phyloP scores from a whole-genome alignment of 345 rosid genomes.

The Populus euphratica region DNA sequence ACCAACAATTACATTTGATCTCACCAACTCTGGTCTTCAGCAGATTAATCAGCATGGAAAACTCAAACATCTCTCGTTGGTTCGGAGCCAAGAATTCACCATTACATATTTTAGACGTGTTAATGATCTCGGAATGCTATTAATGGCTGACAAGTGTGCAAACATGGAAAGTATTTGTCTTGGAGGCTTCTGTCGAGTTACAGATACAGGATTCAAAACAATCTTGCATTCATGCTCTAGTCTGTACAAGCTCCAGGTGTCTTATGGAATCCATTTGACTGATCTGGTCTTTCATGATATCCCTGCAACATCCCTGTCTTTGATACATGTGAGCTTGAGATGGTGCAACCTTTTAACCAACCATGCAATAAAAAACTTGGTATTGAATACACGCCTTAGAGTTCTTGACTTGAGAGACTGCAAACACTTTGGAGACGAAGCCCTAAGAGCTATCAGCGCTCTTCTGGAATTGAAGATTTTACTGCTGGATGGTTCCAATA shows the following conservation, averaged over 20 bases:
- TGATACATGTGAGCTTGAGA: conserved; percentile 80
- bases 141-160: conserved; percentile 83
- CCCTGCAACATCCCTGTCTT: conserved; percentile 66
- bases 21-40: conserved; percentile 79
- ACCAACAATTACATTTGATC: conserved; percentile 62
- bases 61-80: conserved; percentile 72
- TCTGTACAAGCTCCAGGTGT: conserved; percentile 68
- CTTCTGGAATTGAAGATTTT: conserved; percentile 53
- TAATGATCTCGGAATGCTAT: conserved; percentile 83
- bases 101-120: conserved; percentile 71
- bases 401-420: conserved; percentile 77
- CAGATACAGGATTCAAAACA: conserved; percentile 81
- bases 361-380: conserved; percentile 59
- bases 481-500: conserved; percentile 60
- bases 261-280: conserved; percentile 69
- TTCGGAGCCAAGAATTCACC: conserved; percentile 75
- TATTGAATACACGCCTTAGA: conserved; percentile 47
- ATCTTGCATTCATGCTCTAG: conserved; percentile 77
- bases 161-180: conserved; percentile 80
- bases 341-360: conserved; percentile 81
- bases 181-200: conserved; percentile 87
- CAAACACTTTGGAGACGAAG: conserved; percentile 71
- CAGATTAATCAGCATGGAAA: conserved; percentile 70
- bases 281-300: conserved; percentile 89
- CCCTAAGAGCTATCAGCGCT: conserved; percentile 56